Conservation (phyloP, 306 rosid genomes). For the Gynostemma pentaphyllum region DNA sequence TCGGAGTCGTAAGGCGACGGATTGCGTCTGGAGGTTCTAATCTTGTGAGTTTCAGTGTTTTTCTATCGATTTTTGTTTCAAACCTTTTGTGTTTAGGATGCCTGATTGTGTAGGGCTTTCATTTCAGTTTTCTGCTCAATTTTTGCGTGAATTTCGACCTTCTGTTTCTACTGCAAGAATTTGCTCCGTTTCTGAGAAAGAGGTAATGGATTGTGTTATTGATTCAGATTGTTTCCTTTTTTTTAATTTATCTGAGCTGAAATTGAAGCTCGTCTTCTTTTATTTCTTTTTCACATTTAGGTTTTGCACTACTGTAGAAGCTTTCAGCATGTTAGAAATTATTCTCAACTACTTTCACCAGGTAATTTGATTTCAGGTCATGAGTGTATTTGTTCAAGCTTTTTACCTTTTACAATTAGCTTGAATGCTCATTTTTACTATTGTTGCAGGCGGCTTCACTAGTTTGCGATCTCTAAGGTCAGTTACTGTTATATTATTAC, state of each 20-base stretch:
- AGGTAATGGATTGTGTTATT: too few relatives aligned
- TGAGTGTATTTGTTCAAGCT: background rate
- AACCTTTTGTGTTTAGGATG: background rate
- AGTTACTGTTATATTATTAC: slow-evolving; percentile 12
- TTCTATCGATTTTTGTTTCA: background rate
- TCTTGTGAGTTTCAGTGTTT: slow-evolving; percentile 12
- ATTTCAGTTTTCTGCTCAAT: slow-evolving; percentile 31
- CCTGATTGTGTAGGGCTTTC: background rate
- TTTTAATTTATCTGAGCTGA: too few relatives aligned
- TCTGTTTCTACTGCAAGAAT: slow-evolving; percentile 25
- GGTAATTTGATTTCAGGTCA: slow-evolving; percentile 23
- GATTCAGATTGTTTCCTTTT: background rate
- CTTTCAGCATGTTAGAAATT: slow-evolving; percentile 27
- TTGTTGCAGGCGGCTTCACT: slow-evolving; percentile 34
- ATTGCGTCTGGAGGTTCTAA: slow-evolving; percentile 52
- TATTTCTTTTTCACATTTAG: slow-evolving; percentile 25
- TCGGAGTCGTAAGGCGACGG: slow-evolving; percentile 59
- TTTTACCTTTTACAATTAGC: background rate
- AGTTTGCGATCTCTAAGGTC: slow-evolving; percentile 39
- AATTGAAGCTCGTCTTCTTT: too few relatives aligned
- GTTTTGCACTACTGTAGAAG: slow-evolving; percentile 29
- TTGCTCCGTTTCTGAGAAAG: slow-evolving; percentile 32
- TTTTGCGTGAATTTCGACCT: slow-evolving; percentile 26
- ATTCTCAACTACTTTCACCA: slow-evolving; percentile 27
- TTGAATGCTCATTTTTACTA: background rate